These are phyloP conservation scores for Umbelopsis sp. DNA, from an alignment of 192 early-diverging fungal species.

Conservation along the genomic window DNA sequence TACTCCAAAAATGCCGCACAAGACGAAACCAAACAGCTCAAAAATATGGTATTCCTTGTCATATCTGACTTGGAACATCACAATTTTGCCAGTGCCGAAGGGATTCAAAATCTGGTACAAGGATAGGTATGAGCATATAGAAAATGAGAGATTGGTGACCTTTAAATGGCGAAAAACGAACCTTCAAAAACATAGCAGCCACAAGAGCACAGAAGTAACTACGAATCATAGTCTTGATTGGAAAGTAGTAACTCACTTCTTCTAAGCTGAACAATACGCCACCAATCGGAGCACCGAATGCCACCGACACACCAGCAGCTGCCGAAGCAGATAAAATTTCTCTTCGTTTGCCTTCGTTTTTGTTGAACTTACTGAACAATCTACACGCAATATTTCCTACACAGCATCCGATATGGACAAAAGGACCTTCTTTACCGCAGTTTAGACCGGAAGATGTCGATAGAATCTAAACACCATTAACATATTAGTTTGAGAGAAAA, in stretches of 20 bases:
- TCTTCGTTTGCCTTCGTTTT: slow-evolving; percentile 90
- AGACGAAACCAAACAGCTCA: slow-evolving; percentile 84
- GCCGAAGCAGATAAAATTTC: slow-evolving; percentile 93
- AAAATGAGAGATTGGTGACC: background rate
- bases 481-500: background rate
- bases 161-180: slow-evolving; percentile 7
- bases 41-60: slow-evolving; percentile 90
- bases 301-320: slow-evolving; percentile 91
- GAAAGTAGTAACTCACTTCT: slow-evolving; percentile 91
- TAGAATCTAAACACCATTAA: slow-evolving; percentile 51
- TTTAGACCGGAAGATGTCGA: slow-evolving; percentile 84
- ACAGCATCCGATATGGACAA: slow-evolving; percentile 91
- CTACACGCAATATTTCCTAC: slow-evolving; percentile 85
- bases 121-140: background rate
- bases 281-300: slow-evolving; percentile 96
- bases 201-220: slow-evolving; percentile 94
- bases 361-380: slow-evolving; percentile 88
- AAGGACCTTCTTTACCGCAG: slow-evolving; percentile 92
- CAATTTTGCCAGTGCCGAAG: slow-evolving; percentile 82
- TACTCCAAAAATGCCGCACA: slow-evolving; percentile 83
- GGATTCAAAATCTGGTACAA: slow-evolving; percentile 73
- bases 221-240: slow-evolving; percentile 92
- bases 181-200: slow-evolving; percentile 83
- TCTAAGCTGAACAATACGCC: slow-evolving; percentile 94
- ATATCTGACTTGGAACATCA: slow-evolving; percentile 87